These are phyloP conservation scores for Botrytis fabae DNA, from an alignment of 2,329 filamentous ascomycete genomes.

Conservation along the genomic window DNA sequence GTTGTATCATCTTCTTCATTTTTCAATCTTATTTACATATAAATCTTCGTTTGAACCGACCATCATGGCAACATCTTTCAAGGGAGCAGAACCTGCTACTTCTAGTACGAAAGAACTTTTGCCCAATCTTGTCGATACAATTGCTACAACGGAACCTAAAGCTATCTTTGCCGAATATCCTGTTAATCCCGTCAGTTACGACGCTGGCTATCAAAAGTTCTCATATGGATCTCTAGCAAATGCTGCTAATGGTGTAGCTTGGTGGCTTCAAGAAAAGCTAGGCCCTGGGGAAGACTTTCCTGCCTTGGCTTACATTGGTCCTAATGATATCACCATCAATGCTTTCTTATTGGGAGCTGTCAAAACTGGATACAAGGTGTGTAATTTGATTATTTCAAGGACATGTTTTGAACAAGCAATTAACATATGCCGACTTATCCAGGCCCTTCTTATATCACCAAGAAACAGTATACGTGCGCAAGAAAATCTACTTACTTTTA, in stretches of 20 bases:
- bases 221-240: constrained; percentile 26
- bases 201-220: constrained; percentile 23
- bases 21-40: too few relatives aligned
- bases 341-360: constrained; percentile 16
- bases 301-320: constrained; percentile 48
- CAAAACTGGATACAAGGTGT: constrained; percentile 21
- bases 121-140: constrained; percentile 14
- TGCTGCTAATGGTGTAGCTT: constrained; percentile 29
- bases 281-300: constrained; percentile 36
- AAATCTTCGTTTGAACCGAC: background rate
- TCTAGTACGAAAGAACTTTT: constrained; percentile 11
- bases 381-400: background rate
- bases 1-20: too few relatives aligned
- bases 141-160: constrained; percentile 14
- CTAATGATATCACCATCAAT: constrained; percentile 10
- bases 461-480: constrained; percentile 20
- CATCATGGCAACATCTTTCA: background rate
- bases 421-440: background rate
- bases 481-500: background rate
- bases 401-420: background rate
- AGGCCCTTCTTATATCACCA: constrained; percentile 17
- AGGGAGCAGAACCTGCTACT: background rate
- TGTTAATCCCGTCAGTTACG: background rate
- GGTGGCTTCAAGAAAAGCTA: constrained; percentile 26
- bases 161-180: constrained; percentile 20